These are phyloP conservation scores for Rhodotorula paludigena DNA, from an alignment of 768 basidiomycete genomes.

Conservation along the genomic window DNA sequence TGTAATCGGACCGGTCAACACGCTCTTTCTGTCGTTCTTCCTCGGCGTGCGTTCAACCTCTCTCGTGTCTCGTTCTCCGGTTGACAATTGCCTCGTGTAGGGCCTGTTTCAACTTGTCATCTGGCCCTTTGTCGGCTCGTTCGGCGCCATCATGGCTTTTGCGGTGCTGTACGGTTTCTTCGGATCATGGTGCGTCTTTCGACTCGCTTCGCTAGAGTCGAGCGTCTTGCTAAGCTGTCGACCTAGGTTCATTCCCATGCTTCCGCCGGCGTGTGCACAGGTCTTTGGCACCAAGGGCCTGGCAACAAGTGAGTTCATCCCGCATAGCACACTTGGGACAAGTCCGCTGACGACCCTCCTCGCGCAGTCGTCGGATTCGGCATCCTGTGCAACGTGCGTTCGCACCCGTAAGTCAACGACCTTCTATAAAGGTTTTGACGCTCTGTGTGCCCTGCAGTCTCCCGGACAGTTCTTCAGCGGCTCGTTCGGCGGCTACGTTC, in stretches of 20 bases:
- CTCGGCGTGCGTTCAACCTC: constrained; percentile 7
- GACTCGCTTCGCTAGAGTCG: neutral
- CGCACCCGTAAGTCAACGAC: neutral
- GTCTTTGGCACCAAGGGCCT: constrained; percentile 22
- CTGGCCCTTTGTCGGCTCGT: constrained; percentile 41
- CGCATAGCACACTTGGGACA: no score
- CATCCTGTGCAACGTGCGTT: neutral
- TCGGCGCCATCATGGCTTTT: constrained; percentile 40
- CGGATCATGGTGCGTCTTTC: constrained; percentile 11
- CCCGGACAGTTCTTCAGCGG: constrained; percentile 16
- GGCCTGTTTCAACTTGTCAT: constrained; percentile 38
- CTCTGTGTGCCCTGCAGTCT: neutral
- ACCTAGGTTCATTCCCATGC: neutral
- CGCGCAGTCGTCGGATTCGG: constrained; percentile 6
- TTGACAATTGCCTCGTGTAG: neutral
- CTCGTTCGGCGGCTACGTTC: neutral
- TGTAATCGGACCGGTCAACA: constrained; percentile 43
- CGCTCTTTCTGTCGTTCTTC: constrained; percentile 37
- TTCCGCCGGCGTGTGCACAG: neutral
- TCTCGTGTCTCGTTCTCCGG: neutral
- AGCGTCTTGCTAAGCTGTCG: neutral
- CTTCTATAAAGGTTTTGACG: no score
- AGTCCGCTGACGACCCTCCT: no score
- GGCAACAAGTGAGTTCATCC: constrained; percentile 7
- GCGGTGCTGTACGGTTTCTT: constrained; percentile 17